Evolutionary conservation across 129 eudicot genomes (phyloP).

Genomic region (Helianthus tuberosus): DNA sequence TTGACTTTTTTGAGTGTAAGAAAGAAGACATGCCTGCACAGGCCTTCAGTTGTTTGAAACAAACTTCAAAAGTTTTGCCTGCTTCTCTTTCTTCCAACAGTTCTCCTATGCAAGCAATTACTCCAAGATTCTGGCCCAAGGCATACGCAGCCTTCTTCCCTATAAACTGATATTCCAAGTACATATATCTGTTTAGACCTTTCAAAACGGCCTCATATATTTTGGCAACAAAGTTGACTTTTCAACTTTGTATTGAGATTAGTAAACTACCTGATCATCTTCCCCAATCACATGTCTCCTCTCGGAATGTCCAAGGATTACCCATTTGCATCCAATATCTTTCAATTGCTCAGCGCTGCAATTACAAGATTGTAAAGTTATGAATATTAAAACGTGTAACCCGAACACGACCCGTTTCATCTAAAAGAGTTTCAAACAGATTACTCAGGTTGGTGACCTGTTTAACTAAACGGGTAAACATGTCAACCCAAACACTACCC

Average conservation of each 20-base stretch:
- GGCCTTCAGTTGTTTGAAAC: conserved; percentile 84
- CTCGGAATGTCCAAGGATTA: conserved; percentile 96
- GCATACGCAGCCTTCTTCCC: conserved; percentile 99
- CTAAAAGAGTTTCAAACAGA: too few species aligned
- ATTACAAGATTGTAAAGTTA: conserved; percentile 11
- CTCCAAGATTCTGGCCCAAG: conserved; percentile 76
- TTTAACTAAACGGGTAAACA: too few species aligned
- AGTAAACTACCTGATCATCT: conserved; percentile 61
- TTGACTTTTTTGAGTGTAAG: background rate
- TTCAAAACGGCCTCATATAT: background rate
- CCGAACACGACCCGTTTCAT: too few species aligned
- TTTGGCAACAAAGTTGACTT: background rate
- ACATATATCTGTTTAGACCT: conserved; percentile 13
- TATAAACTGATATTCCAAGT: conserved; percentile 61
- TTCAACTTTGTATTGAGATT: background rate
- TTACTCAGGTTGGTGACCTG: too few species aligned
- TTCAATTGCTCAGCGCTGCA: conserved; percentile 89
- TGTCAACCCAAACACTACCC: too few species aligned
- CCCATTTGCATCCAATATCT: conserved; percentile 98
- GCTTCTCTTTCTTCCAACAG: conserved; percentile 87
- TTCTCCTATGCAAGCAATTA: conserved; percentile 96
- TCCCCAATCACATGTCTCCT: conserved; percentile 87
- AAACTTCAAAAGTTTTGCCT: conserved; percentile 94
- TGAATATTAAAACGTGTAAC: background rate
- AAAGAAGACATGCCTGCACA: conserved; percentile 65